These are phyloP conservation scores for Camellia oleifera DNA, from an alignment of 179 eudicot species.

Conservation along the genomic window DNA sequence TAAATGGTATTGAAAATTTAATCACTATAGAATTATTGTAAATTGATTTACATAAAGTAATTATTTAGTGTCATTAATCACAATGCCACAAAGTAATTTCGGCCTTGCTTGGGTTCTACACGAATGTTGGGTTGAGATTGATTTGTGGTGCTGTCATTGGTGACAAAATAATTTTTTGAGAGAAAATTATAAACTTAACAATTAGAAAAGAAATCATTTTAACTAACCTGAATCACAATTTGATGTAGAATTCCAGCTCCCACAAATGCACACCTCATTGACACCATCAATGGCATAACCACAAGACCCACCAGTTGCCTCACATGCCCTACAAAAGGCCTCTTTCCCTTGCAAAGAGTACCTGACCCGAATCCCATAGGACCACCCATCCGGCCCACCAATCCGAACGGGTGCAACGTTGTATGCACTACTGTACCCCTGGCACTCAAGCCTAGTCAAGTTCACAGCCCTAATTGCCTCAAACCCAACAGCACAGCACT, in stretches of 20 bases:
- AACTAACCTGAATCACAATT: slow-evolving; percentile 69
- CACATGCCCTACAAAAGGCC: slow-evolving; percentile 66
- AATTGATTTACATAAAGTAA: no score
- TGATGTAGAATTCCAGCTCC: slow-evolving; percentile 72
- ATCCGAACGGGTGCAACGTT: slow-evolving; percentile 65
- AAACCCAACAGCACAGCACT: slow-evolving; percentile 70
- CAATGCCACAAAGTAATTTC: no score
- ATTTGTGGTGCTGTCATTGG: no score
- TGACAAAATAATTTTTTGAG: no score
- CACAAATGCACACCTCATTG: slow-evolving; percentile 70
- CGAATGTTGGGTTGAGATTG: no score
- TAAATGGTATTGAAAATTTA: no score
- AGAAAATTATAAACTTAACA: no score
- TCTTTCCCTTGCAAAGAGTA: slow-evolving; percentile 65
- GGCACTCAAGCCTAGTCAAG: slow-evolving; percentile 67
- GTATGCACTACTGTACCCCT: slow-evolving; percentile 94
- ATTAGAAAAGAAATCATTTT: no score
- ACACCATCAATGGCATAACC: slow-evolving; percentile 50
- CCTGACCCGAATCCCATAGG: slow-evolving; percentile 86
- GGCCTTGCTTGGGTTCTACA: no score
- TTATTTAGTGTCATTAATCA: no score
- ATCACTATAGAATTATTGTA: no score
- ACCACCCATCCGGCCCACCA: slow-evolving; percentile 72
- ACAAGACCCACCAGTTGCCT: slow-evolving; percentile 87
- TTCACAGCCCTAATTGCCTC: slow-evolving; percentile 63